These are phyloP conservation scores for Hypoxylon sp. DNA, from an alignment of 2,329 filamentous ascomycete species.

Conservation along the genomic window DNA sequence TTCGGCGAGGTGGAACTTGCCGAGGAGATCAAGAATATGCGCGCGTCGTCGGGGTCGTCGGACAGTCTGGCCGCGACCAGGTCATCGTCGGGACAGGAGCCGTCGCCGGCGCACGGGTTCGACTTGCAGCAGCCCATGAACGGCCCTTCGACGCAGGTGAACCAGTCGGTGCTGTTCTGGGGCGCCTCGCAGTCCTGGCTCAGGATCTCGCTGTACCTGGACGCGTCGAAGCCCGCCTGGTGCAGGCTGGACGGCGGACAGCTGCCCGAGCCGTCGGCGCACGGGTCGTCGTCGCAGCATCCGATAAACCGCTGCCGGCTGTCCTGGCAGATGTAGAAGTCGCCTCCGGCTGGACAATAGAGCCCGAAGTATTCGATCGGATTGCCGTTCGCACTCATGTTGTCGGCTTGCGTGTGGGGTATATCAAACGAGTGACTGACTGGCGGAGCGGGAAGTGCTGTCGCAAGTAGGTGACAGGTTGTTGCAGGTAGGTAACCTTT, in stretches of 20 bases:
- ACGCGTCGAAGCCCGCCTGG: slow-evolving; percentile 22
- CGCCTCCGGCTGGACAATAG: slow-evolving; percentile 31
- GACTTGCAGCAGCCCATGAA: slow-evolving; percentile 40
- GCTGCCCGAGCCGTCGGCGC: slow-evolving; percentile 9
- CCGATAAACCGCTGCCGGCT: slow-evolving; percentile 33
- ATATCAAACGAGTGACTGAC: neutral
- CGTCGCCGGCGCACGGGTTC: slow-evolving; percentile 26
- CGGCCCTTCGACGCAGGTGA: slow-evolving; percentile 31
- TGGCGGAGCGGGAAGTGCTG: neutral
- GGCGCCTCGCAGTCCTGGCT: slow-evolving; percentile 23
- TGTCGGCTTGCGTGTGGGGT: neutral
- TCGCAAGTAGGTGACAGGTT: too few relatives aligned
- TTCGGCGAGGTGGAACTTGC: neutral
- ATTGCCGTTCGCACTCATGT: slow-evolving; percentile 24
- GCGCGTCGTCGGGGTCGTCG: slow-evolving; percentile 7
- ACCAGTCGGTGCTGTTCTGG: slow-evolving; percentile 20
- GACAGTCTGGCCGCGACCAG: slow-evolving; percentile 23
- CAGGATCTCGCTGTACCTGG: slow-evolving; percentile 21
- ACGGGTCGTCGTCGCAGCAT: slow-evolving; percentile 37
- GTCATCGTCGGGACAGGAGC: slow-evolving; percentile 15
- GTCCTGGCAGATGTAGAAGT: slow-evolving; percentile 35
- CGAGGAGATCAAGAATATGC: slow-evolving; percentile 20
- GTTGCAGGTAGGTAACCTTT: neutral
- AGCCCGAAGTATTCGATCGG: slow-evolving; percentile 33
- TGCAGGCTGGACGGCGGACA: slow-evolving; percentile 23